Percentiles rank a stretch among this genome's conserved stretches.
Conservation (phyloP, 2,329 filamentous ascomycete genomes). For the Hymenoscyphus albidus region DNA sequence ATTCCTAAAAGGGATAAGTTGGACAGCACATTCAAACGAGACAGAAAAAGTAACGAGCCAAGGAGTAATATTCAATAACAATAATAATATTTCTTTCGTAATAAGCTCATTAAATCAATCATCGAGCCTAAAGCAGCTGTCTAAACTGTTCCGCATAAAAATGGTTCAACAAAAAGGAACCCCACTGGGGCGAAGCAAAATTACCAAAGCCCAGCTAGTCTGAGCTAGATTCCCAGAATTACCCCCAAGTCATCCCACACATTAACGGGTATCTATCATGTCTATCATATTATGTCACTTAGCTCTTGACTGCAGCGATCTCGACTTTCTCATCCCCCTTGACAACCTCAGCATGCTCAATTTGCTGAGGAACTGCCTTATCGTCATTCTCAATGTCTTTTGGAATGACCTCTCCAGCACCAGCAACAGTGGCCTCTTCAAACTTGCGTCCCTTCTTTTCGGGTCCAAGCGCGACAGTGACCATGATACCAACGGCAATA, state of each 20-base stretch:
- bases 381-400: conserved; percentile 26
- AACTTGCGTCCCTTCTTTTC: conserved; percentile 68
- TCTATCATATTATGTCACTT: neutral
- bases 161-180: neutral
- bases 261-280: neutral
- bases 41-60: neutral
- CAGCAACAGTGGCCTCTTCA: conserved; percentile 54
- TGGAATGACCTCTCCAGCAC: conserved; percentile 32
- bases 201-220: neutral
- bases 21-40: neutral
- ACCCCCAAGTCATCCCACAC: neutral
- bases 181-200: neutral
- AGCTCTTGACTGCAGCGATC: neutral
- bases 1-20: neutral
- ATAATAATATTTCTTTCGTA: conserved; percentile 1
- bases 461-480: conserved; percentile 66
- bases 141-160: neutral
- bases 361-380: neutral
- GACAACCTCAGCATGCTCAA: neutral
- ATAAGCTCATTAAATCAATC: neutral
- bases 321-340: neutral
- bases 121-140: neutral
- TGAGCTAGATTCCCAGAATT: neutral
- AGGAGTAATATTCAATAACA: neutral
- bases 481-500: conserved; percentile 64